Evolutionary conservation across 148 eudicot genomes (phyloP).

Genomic region (Cornus suecica): DNA sequence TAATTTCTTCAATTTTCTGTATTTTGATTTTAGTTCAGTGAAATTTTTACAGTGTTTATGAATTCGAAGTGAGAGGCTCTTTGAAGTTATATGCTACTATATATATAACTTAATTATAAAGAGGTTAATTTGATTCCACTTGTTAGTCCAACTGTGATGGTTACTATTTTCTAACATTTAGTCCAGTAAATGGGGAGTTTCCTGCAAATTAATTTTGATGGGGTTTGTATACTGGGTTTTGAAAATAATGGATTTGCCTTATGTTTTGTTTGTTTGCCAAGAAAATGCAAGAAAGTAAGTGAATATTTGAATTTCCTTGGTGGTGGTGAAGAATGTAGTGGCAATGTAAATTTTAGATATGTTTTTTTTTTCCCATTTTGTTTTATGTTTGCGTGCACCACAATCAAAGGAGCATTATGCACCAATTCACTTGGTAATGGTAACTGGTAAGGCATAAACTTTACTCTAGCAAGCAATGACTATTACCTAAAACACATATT

Average conservation of each 20-base stretch:
- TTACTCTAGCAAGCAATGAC: no score
- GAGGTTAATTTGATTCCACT: not conserved
- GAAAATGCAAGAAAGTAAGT: not conserved
- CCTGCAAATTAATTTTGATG: not conserved
- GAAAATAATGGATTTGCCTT: not conserved
- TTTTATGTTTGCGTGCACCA: no score
- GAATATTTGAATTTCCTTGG: not conserved
- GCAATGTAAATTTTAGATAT: not conserved
- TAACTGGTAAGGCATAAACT: no score
- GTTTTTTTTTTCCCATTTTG: no score
- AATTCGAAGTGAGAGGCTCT: no score
- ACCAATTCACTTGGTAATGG: no score
- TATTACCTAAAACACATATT: no score
- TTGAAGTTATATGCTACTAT: no score
- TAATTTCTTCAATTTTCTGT: not conserved
- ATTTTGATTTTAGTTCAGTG: not conserved
- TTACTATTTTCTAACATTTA: not conserved
- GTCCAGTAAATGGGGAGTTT: not conserved
- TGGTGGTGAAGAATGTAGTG: not conserved
- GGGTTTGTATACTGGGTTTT: not conserved
- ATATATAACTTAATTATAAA: no score
- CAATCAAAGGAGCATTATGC: no score
- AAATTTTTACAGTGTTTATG: no score
- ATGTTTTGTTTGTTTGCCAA: not conserved
- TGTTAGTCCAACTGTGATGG: not conserved